Base-by-base conservation (phyloP, 495 filamentous ascomycete species). In the Gamarada debralockiae region DNA sequence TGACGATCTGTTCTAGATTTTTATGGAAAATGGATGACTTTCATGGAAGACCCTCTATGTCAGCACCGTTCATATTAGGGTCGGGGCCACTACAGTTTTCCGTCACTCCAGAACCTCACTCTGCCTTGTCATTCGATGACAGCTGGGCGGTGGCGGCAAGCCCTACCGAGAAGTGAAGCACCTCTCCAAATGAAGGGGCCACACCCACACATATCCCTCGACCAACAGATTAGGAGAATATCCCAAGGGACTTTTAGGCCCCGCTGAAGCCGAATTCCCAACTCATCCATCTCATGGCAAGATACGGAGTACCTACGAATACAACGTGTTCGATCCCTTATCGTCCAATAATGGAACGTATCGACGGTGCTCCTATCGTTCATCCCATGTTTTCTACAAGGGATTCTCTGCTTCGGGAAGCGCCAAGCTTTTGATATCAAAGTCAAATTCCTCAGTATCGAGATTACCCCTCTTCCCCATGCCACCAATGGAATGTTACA, bases 401-500 rank as follows among this genome's bases (percentile, higher is more conserved):
- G 25, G 15, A 3, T 8, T 7, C 10, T 29, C 9, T 27, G 24
- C 15, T 12, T 17, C n/a, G 31, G 29, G 10, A 18, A 34, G 23
- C 25, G 44, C 25, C 25, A 29, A 24, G 1, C 31, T 34, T 33
- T 27, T 47, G 25, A 12, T 7, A 1, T 7, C 12, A 27, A 27
- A 34, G 12, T 47, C 3, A 29, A 47, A 24, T 4, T 15, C 15
- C 27, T n/a, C 12, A 9, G 0, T 34, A 29, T 29, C 31, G 44
- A 27, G 21, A 27, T 29, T 34, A 3, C 1, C 44, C 20, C 25
- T 27, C 23, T 12, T 29, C n/a, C 3, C 31, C 18, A 34, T 15
- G 24, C 17, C 12, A 15, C 44, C 44, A 47, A 47, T 47, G 44
- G 44, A 47, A 47, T 47, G 44, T 47, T 47, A 47, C 44, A 47